Conservation (phyloP, 164 flowering plant species). For the Cinnamomum micranthum region DNA sequence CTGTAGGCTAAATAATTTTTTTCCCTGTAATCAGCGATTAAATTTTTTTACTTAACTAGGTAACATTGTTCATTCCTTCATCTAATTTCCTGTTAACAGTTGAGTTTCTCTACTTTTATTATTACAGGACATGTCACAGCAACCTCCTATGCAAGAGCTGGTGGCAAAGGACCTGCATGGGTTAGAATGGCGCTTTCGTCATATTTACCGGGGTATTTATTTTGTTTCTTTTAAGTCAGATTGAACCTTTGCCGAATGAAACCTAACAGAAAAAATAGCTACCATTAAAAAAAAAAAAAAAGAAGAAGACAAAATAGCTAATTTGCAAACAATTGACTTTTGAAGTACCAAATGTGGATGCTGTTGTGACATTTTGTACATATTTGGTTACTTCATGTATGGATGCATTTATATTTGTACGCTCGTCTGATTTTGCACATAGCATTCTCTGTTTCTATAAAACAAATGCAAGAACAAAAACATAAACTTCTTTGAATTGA, state of each 20-base stretch:
- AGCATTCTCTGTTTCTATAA: too few species aligned
- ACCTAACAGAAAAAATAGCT: too few species aligned
- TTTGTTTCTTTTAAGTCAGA: neutral
- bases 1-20: neutral
- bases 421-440: too few species aligned
- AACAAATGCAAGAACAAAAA: too few species aligned
- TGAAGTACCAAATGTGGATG: too few species aligned
- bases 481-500: too few species aligned
- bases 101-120: constrained; percentile 7
- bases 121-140: constrained; percentile 49
- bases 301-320: too few species aligned
- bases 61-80: neutral
- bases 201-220: constrained; percentile 52
- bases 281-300: too few species aligned
- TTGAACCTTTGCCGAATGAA: neutral
- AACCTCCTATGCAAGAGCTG: constrained; percentile 52
- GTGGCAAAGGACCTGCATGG: constrained; percentile 66
- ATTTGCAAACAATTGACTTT: too few species aligned
- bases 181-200: constrained; percentile 52
- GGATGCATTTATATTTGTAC: too few species aligned
- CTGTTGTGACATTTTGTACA: too few species aligned
- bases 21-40: neutral
- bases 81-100: neutral
- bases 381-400: too few species aligned
- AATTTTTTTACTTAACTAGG: neutral